These are phyloP conservation scores for Leccinum fallax DNA, from an alignment of 1,284 basidiomycete species.

Conservation along the genomic window DNA sequence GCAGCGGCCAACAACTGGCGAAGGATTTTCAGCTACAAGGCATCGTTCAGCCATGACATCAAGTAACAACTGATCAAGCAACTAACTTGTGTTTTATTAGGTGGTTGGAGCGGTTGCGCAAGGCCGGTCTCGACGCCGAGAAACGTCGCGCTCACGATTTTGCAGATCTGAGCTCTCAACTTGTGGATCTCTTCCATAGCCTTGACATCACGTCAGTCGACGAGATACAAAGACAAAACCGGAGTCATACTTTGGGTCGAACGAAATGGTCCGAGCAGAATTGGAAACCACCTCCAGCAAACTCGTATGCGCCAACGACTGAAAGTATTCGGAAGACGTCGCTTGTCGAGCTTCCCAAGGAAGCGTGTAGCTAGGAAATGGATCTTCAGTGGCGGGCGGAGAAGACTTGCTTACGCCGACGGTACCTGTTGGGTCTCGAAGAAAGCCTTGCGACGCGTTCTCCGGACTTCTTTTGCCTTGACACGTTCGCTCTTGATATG, in stretches of 20 bases:
- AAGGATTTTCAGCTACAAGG: slow-evolving; percentile 80
- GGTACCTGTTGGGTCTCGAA: slow-evolving; percentile 79
- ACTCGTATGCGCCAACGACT: slow-evolving; percentile 96
- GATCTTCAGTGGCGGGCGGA: slow-evolving; percentile 2
- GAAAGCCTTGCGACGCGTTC: slow-evolving; percentile 69
- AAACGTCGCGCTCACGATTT: slow-evolving; percentile 77
- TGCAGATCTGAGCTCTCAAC: slow-evolving; percentile 87
- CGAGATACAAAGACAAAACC: neutral
- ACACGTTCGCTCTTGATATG: slow-evolving; percentile 62
- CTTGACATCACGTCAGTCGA: slow-evolving; percentile 43
- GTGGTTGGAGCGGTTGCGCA: slow-evolving; percentile 65
- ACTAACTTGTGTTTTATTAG: slow-evolving; percentile 71
- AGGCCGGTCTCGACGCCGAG: slow-evolving; percentile 62
- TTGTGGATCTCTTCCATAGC: slow-evolving; percentile 99
- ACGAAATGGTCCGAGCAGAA: slow-evolving; percentile 94
- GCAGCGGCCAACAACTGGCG: slow-evolving; percentile 88
- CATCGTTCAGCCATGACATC: slow-evolving; percentile 4
- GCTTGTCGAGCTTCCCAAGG: slow-evolving; percentile 83
- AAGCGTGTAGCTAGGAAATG: slow-evolving; percentile 64
- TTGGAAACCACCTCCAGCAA: slow-evolving; percentile 72
- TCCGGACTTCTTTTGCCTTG: slow-evolving; percentile 69
- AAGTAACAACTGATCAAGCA: neutral
- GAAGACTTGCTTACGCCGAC: slow-evolving; percentile 4
- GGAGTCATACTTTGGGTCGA: slow-evolving; percentile 73
- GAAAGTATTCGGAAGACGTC: slow-evolving; percentile 90